Conservation (phyloP, 2,329 filamentous ascomycete species). For the Herpotrichia juniperi region DNA sequence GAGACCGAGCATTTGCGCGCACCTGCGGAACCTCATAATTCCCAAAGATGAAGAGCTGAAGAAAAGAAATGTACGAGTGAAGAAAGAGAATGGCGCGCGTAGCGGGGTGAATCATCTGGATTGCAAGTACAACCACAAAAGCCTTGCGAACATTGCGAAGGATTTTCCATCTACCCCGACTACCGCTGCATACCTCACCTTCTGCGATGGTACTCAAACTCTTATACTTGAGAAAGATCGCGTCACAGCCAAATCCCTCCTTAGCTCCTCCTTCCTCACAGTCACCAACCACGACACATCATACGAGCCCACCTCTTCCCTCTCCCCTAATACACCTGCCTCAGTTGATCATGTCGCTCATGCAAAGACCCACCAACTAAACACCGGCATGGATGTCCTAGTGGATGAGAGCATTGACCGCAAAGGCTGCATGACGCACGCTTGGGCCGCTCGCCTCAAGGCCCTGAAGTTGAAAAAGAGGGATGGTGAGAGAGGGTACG, state of each 20-base stretch:
- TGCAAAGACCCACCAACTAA: constrained; percentile 16
- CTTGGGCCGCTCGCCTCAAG: constrained; percentile 27
- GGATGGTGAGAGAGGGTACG: constrained; percentile 15
- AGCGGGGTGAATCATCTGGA: neutral
- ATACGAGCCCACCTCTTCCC: constrained; percentile 14
- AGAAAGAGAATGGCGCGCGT: neutral
- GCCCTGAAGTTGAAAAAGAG: constrained; percentile 9
- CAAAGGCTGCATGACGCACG: constrained; percentile 33
- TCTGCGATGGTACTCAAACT: constrained; percentile 57
- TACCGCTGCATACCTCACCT: constrained; percentile 63
- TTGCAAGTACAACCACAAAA: constrained; percentile 1
- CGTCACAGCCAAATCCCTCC: constrained; percentile 50
- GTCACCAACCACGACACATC: constrained; percentile 62
- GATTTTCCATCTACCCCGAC: constrained; percentile 49
- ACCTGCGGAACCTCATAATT: constrained; percentile 54
- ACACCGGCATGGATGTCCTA: constrained; percentile 30
- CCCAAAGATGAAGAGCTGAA: constrained; percentile 13
- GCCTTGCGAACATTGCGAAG: constrained; percentile 35
- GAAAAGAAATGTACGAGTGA: neutral
- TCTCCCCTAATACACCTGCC: constrained; percentile 11
- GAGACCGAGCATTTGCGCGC: constrained; percentile 59
- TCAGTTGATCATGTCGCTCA: constrained; percentile 10
- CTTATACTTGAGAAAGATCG: constrained; percentile 64
- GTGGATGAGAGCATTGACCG: constrained; percentile 43
- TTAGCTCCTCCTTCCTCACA: constrained; percentile 58